Percentiles rank a stretch among this genome's conserved stretches.
Conservation (phyloP, 1,284 basidiomycete genomes). For the Ustilago nuda region DNA sequence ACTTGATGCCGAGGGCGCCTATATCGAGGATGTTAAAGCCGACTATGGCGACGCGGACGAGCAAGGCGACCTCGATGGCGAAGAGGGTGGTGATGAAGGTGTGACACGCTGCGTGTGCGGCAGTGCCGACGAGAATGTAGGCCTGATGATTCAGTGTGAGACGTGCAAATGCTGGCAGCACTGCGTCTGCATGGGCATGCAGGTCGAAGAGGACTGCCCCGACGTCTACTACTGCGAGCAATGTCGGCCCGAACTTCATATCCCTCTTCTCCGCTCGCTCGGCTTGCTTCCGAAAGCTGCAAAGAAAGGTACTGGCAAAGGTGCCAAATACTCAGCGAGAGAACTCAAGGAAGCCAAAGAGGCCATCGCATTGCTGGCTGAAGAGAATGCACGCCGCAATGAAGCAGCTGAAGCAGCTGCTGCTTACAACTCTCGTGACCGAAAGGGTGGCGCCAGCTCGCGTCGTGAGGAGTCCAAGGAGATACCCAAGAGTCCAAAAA, state of each 20-base stretch:
- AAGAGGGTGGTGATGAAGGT: conserved; percentile 79
- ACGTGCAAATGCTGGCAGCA: conserved; percentile 98
- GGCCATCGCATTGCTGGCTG: conserved; percentile 60
- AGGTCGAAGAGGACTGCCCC: conserved; percentile 78
- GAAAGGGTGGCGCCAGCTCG: conserved; percentile 24
- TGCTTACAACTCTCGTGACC: conserved; percentile 39
- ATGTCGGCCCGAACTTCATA: conserved; percentile 87
- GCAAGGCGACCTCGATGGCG: conserved; percentile 35
- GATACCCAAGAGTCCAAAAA: conserved; percentile 72
- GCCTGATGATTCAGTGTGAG: conserved; percentile 98
- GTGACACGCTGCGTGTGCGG: conserved; percentile 95
- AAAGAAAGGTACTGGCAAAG: conserved; percentile 58
- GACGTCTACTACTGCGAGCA: conserved; percentile 86
- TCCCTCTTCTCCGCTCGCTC: conserved; percentile 63
- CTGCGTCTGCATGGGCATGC: conserved; percentile 93
- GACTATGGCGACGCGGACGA: conserved; percentile 39
- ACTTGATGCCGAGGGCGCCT: conserved; percentile 2
- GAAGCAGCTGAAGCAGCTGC: conserved; percentile 43
- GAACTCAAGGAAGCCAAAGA: conserved; percentile 67
- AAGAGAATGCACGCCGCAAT: conserved; percentile 61
- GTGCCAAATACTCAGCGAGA: conserved; percentile 50
- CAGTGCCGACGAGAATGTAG: conserved; percentile 75
- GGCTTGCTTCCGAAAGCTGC: conserved; percentile 56
- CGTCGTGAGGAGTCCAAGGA: conserved; percentile 30
- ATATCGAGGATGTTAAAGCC: conserved; percentile 24